Evolutionary conservation across 306 rosid species (phyloP), one percentile per base, ranked within the genome.

Genomic region (Castanea crenata): DNA sequence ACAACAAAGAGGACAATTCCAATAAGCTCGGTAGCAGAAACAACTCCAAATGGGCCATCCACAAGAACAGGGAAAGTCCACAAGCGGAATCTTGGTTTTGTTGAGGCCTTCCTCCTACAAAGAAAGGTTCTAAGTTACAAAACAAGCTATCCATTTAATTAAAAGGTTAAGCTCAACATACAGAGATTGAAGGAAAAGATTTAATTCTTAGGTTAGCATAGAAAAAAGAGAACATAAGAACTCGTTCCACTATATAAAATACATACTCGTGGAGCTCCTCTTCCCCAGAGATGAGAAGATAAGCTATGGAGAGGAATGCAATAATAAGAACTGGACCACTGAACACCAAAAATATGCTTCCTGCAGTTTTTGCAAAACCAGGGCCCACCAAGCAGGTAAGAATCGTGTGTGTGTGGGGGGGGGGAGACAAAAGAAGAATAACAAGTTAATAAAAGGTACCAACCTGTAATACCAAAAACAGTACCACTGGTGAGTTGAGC

Each of bases 51-150:
- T 34, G 98, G 97, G 55, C 97, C 98, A 23, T 90, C 88, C 69
- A 94, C 90, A 55, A 94, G 57, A 85, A 91, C 89, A 51, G 98
- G 98, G 72, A 92, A 86, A 1, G 98, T 94, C 98, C 97, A 94
- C 71, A 92, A 86, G 57, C 93, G 82, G 61, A 82, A 87, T 20
- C 92, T 84, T 21, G 98, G 94, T 78, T 57, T 16, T 64, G 77
- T 83, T 55, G 85, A 78, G 62, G 34, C 72, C 87, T 85, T 90
- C 83, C 86, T 90, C 83, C 96, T 93, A 77, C 79, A 55, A 83
- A 55, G n/a, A 67, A n/a, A 68, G 20, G 61, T 55, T 32, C 62
- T 79, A 79, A 55, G 11, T 65, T 25, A 71, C 27, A 76, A 74
- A 11, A 23, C 63, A 49, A 54, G 31, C 38, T 31, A 78, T 21